phyloP scores from a whole-genome alignment of 345 rosid species.

The Gossypium anomalum region DNA sequence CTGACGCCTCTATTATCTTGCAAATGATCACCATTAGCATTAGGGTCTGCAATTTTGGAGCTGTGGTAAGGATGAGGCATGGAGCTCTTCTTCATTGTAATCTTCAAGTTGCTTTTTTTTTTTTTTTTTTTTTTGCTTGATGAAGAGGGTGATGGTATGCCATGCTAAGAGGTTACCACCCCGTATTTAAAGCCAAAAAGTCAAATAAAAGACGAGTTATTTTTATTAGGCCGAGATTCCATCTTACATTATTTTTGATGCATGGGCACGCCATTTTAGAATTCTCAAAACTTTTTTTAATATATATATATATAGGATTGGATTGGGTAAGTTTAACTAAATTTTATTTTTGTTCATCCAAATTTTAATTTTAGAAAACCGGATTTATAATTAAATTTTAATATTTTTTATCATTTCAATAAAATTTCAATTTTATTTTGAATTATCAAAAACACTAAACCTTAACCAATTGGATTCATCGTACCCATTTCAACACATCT shows the following conservation, averaged over 20 bases:
- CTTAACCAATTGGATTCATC: no score
- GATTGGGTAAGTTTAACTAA: no score
- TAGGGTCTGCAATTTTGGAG: neutral
- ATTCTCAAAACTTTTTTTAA: neutral
- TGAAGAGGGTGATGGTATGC: neutral
- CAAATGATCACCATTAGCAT: neutral
- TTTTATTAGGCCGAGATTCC: neutral
- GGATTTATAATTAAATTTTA: no score
- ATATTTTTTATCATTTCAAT: no score
- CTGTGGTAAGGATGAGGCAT: slow-evolving; percentile 3
- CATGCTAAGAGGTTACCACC: neutral
- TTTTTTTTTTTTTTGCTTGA: neutral
- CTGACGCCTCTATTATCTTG: neutral
- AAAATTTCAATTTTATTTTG: no score
- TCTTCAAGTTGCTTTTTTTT: neutral
- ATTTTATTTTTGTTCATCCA: no score
- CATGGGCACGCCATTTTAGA: neutral
- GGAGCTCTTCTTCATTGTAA: slow-evolving; percentile 11
- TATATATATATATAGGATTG: no score
- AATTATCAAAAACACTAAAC: no score
- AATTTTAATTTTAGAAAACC: no score
- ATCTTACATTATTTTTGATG: neutral
- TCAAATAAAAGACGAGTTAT: neutral
- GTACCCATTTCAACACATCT: no score
- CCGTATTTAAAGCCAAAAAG: neutral